Conservation (phyloP, 2,329 filamentous ascomycete species). For the Dryadomyces sulphureus region DNA sequence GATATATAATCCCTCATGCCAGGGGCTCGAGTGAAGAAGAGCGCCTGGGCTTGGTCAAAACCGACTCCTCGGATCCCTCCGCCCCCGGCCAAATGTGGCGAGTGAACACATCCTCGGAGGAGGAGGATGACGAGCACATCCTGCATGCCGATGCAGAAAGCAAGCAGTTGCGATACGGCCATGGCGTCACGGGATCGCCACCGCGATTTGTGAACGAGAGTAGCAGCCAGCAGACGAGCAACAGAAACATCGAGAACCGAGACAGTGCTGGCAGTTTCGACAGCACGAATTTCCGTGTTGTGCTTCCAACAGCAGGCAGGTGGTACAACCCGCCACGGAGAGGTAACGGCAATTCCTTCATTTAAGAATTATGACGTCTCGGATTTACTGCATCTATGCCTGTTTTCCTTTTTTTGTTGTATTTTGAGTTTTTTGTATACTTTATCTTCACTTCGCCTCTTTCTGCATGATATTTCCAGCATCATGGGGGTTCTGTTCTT, state of each 20-base stretch:
- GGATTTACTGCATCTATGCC: no score
- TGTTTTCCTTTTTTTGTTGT: background rate
- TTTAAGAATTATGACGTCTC: constrained; percentile 6
- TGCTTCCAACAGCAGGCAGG: background rate
- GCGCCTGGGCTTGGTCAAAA: constrained; percentile 65
- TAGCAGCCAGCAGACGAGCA: background rate
- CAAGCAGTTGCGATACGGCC: constrained; percentile 22
- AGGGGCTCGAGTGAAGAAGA: constrained; percentile 67
- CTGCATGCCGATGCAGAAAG: constrained; percentile 17
- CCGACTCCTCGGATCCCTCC: constrained; percentile 31
- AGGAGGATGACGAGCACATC: constrained; percentile 1
- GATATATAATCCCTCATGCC: constrained; percentile 24
- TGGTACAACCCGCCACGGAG: constrained; percentile 11
- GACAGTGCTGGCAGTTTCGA: background rate
- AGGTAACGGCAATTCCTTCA: constrained; percentile 14
- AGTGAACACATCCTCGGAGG: constrained; percentile 19
- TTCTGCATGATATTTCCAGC: background rate
- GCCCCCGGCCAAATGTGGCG: constrained; percentile 8
- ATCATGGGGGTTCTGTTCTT: background rate
- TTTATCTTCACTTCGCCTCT: background rate
- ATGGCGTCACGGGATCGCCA: constrained; percentile 24
- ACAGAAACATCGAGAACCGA: constrained; percentile 9
- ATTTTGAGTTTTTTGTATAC: constrained; percentile 1
- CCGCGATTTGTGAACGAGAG: constrained; percentile 3
- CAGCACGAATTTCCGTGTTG: background rate